Base-by-base conservation (phyloP, 2,329 filamentous ascomycete species). In the Sporothrix pallida region DNA sequence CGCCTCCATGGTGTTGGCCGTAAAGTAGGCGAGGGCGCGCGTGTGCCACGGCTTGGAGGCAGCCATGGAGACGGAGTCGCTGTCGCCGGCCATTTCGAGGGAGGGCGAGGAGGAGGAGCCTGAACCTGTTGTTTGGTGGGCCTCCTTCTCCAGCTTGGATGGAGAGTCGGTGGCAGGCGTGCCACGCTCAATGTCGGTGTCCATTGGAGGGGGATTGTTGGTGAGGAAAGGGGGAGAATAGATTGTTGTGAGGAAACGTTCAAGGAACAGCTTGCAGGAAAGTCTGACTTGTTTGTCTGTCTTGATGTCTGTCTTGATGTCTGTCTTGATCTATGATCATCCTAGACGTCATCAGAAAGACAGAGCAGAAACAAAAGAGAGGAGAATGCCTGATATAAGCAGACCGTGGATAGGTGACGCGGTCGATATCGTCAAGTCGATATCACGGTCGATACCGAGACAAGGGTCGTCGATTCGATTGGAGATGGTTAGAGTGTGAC, bases 1-100 rank as follows among this genome's bases (percentile, higher is more conserved):
- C 81, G 83, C 79, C 78, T 86, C 84, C 15, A 86, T 26, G 69
- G 70, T 70, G 46, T 46, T 71, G 46, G 56, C 6, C 26, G 44
- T 70, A 10, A 65, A 52, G 17, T 42, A 44, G 6, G 37, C 46
- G 10, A 58, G 5, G n/a, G 31, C 56, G 37, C 46, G 44, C 44
- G 13, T 48, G 67, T 63, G 20, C 72, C 67, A 73, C 3, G 69
- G 52, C 50, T 31, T 44, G 15, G 50, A 6, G 3, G 50, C 1
- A n/a, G 12, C 0, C 13, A 12, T n/a, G 13, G 31, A 5, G 26
- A 17, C 50, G 2, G 62, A 67, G 10, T 42, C 2, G 20, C 12
- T 26, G 20, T 67, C 62, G 62, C 42, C 62, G 3, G 44, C 63
- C 42, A 65, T 65, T 4, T 52, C 26, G 62, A 62, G 69, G 15